phyloP scores from a whole-genome alignment of 2,329 filamentous ascomycete species.

The Tolypocladium cylindrosporum region DNA sequence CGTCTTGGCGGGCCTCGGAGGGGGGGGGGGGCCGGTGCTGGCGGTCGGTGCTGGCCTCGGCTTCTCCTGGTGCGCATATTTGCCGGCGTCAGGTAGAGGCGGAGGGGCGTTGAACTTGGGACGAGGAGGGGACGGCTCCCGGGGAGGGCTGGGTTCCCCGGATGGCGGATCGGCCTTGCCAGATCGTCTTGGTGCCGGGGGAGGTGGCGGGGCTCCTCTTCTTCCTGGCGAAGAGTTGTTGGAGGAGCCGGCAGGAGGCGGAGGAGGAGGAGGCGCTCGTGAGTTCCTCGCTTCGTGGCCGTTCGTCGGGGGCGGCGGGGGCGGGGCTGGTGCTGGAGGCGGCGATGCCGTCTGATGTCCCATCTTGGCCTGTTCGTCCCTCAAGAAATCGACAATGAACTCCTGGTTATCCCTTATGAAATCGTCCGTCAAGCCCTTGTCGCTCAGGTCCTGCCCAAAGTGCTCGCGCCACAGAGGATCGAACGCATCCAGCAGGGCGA shows the following conservation, averaged over 20 bases:
- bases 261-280: constrained; percentile 23
- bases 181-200: constrained; percentile 47
- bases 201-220: constrained; percentile 19
- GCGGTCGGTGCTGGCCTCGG: constrained; percentile 15
- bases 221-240: constrained; percentile 3
- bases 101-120: constrained; percentile 77
- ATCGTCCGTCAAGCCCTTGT: constrained; percentile 55
- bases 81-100: constrained; percentile 81
- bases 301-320: constrained; percentile 18
- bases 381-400: constrained; percentile 56
- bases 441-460: constrained; percentile 52
- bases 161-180: constrained; percentile 50
- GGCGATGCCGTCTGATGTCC: constrained; percentile 10
- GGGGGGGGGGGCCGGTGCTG: constrained; percentile 22
- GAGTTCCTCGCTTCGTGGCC: constrained; percentile 18
- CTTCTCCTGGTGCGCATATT: constrained; percentile 54
- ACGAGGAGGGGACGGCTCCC: constrained; percentile 51
- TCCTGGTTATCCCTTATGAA: constrained; percentile 60
- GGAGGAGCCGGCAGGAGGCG: constrained; percentile 9
- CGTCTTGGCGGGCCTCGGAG: constrained; percentile 41
- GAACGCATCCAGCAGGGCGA: constrained; percentile 52
- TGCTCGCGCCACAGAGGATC: constrained; percentile 56
- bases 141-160: constrained; percentile 59
- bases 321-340: constrained; percentile 12
- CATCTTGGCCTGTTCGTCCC: constrained; percentile 40